Evolutionary conservation across 2,329 filamentous ascomycete genomes (phyloP).

Genomic region (Aspergillus sp.): DNA sequence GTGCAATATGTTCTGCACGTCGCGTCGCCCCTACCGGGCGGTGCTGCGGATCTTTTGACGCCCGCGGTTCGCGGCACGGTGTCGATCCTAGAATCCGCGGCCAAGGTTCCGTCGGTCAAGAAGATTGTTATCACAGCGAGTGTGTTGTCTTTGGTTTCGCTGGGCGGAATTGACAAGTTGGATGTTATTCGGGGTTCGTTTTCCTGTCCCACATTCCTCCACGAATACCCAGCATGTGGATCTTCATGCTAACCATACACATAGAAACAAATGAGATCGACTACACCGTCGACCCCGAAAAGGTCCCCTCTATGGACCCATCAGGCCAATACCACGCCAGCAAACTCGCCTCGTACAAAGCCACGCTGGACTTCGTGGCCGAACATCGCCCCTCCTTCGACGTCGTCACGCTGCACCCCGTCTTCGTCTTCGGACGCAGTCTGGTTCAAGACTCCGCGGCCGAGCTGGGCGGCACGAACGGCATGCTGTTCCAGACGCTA

Average conservation of each 20-base stretch:
- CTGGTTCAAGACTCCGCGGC: conserved; percentile 10
- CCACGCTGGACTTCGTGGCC: conserved; percentile 15
- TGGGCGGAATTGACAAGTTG: neutral
- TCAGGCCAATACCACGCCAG: conserved; percentile 14
- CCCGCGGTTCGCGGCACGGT: conserved; percentile 8
- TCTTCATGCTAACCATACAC: no score
- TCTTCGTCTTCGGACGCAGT: conserved; percentile 18
- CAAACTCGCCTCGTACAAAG: conserved; percentile 19
- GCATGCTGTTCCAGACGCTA: conserved; percentile 6
- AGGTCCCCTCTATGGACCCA: conserved; percentile 5
- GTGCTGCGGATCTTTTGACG: conserved; percentile 5
- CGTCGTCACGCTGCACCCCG: conserved; percentile 19
- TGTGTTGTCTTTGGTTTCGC: neutral
- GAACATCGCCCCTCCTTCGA: conserved; percentile 6
- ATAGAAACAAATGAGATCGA: neutral
- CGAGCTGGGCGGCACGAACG: conserved; percentile 10
- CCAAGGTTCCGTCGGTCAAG: neutral
- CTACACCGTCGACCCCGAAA: conserved; percentile 10
- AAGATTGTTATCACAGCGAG: conserved; percentile 8
- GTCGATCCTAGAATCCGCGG: neutral
- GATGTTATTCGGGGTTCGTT: neutral
- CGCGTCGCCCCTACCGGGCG: conserved; percentile 18
- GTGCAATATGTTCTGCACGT: conserved; percentile 23
- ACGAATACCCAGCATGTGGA: no score
- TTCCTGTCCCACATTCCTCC: no score